Conservation (phyloP, 1,284 basidiomycete genomes). For the Apiotrichum domesticum region DNA sequence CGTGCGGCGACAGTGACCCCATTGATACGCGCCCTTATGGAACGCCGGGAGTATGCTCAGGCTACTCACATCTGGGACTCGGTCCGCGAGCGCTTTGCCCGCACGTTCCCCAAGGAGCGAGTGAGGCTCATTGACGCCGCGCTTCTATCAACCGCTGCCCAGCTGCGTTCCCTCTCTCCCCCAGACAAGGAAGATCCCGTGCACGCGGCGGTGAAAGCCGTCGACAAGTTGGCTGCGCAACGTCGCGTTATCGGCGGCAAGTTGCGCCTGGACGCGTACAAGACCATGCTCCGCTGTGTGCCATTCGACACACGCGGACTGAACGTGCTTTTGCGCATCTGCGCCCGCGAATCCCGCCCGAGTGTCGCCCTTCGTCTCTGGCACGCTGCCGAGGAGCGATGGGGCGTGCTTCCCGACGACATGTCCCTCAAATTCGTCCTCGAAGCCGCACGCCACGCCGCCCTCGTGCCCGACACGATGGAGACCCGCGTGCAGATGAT, state of each 20-base stretch:
- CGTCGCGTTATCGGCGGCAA: not conserved
- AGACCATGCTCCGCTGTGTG: slow-evolving; percentile 5
- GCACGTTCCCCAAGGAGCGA: not conserved
- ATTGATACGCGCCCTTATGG: slow-evolving; percentile 24
- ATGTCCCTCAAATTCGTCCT: slow-evolving; percentile 29
- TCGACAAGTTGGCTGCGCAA: slow-evolving; percentile 21
- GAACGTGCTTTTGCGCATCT: slow-evolving; percentile 30
- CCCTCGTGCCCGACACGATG: slow-evolving; percentile 13
- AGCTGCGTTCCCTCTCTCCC: slow-evolving; percentile 5
- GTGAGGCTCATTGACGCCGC: slow-evolving; percentile 23
- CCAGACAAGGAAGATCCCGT: slow-evolving; percentile 1
- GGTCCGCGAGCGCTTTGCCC: slow-evolving; percentile 12
- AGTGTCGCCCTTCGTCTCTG: slow-evolving; percentile 34
- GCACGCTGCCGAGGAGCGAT: slow-evolving; percentile 30
- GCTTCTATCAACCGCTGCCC: slow-evolving; percentile 26
- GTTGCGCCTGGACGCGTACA: not conserved
- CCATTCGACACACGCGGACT: slow-evolving; percentile 28
- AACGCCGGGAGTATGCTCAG: slow-evolving; percentile 11
- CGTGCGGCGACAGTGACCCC: slow-evolving; percentile 24
- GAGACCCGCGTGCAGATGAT: slow-evolving; percentile 22
- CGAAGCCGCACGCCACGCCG: slow-evolving; percentile 20
- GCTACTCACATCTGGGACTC: slow-evolving; percentile 26
- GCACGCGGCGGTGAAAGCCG: slow-evolving; percentile 21
- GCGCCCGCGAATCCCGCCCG: slow-evolving; percentile 10
- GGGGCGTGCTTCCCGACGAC: slow-evolving; percentile 30